A percentile compares a stretch with the other conserved stretches of the same genome.
phyloP scores from a whole-genome alignment of 1,139 yeast genomes.

The Yamadazyma dendronema region DNA sequence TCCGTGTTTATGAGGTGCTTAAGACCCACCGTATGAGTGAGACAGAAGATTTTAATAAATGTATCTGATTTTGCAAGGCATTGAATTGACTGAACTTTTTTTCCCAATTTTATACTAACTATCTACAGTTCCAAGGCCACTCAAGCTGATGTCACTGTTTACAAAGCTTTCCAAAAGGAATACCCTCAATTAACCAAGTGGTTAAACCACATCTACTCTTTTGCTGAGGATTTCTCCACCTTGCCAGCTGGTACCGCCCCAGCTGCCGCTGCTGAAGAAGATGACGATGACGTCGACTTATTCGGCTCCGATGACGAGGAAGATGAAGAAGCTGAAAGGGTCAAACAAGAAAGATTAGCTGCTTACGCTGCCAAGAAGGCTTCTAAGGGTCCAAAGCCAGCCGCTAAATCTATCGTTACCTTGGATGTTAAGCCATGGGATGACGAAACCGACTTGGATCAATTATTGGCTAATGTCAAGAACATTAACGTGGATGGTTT shows the following conservation, averaged over 20 bases:
- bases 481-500: constrained; percentile 86
- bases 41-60: constrained; percentile 54
- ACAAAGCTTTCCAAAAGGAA: constrained; percentile 91
- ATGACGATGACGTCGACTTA: constrained; percentile 87
- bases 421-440: constrained; percentile 99
- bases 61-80: constrained; percentile 25
- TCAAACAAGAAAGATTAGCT: constrained; percentile 96
- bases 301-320: constrained; percentile 94
- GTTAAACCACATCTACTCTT: constrained; percentile 96
- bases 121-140: constrained; percentile 69
- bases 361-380: constrained; percentile 98
- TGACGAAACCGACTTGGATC: constrained; percentile 95
- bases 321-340: constrained; percentile 94
- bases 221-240: constrained; percentile 75
- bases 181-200: constrained; percentile 97
- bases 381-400: constrained; percentile 94
- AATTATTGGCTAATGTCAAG: constrained; percentile 83
- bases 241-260: constrained; percentile 79
- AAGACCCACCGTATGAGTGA: constrained; percentile 94
- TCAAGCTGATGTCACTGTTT: constrained; percentile 91
- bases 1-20: constrained; percentile 95
- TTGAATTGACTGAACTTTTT: background rate
- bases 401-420: constrained; percentile 97
- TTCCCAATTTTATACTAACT: constrained; percentile 10
- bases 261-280: constrained; percentile 67